Base-by-base conservation (phyloP, 2,329 filamentous ascomycete species). In the Phialophora verrucosa region DNA sequence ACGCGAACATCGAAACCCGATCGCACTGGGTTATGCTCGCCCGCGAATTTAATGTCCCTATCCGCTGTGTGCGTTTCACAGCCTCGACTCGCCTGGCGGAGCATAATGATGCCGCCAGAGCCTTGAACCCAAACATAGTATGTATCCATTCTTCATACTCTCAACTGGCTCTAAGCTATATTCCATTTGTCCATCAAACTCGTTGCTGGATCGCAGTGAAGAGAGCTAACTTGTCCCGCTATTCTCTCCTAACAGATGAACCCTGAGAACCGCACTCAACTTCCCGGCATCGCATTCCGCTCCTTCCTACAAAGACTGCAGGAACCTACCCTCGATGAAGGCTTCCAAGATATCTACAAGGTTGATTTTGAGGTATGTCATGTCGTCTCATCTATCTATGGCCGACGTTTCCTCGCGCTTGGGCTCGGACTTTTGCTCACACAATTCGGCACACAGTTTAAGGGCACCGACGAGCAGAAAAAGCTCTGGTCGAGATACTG, bases 61-160 rank as follows among this genome's bases (percentile, higher is more conserved):
- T 97, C 72, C 90, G 94, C 55, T 96, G 94, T 75, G 83, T 98
- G 10, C 90, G 91, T 78, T 95, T 99, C 80, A 90, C 89, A 59
- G 90, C 92, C 12, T 83, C 88, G 0, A 78, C 88, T 29, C 83
- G 85, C 51, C 76, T 97, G 8, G 88, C 86, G 77, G 88, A 93
- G 76, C 95, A 99, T 80, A 99, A 99, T 75, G 91, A 96, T 75
- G 87, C 86, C 1, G 91, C 96, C 57, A 87, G 95, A 67, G 87
- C 92, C 1, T 81, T 93, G 71, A 86, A 83, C 69, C 76, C 76
- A 60, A 72, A 74, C 56, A 70, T 61, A 47, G 68, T 70, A 68
- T 35, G 68, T 68, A n/a, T 64, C 79, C 32, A 78, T 81, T 20
- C 49, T 54, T 29, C 23, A 32, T 17, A 8, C 32, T 38, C 8